Conservation (phyloP, 306 rosid genomes). For the Vigna nakashimae region DNA sequence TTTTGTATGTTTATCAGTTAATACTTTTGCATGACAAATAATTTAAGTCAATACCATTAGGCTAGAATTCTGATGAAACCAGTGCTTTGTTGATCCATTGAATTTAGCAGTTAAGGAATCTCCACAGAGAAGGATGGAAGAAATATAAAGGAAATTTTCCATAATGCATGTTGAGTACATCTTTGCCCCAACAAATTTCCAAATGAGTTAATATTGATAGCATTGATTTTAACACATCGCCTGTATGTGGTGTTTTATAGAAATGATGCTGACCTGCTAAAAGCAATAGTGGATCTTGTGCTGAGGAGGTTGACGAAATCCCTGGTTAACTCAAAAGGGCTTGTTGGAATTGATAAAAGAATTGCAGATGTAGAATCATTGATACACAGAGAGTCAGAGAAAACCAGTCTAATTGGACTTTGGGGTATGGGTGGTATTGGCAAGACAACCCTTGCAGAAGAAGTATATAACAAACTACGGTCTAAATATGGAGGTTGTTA, state of each 20-base stretch:
- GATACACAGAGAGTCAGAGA: neutral
- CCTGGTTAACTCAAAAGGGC: rapidly evolving
- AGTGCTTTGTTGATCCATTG: too few species aligned
- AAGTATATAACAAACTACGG: neutral
- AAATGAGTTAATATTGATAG: too few species aligned
- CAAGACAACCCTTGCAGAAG: neutral
- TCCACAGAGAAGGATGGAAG: too few species aligned
- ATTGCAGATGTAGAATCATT: neutral
- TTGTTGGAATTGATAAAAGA: neutral
- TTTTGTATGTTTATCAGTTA: too few species aligned
- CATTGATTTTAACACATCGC: too few species aligned
- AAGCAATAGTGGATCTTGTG: neutral
- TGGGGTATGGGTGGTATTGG: neutral
- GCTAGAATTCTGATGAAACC: too few species aligned
- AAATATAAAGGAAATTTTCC: too few species aligned
- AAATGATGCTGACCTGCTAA: neutral
- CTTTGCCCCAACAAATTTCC: too few species aligned
- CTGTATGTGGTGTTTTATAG: neutral
- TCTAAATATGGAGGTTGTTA: neutral
- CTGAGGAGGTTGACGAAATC: neutral
- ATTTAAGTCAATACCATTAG: too few species aligned
- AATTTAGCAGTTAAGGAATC: too few species aligned
- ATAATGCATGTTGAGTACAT: too few species aligned
- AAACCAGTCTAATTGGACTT: neutral
- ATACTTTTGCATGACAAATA: too few species aligned